phyloP scores from a whole-genome alignment of 176 grass and related monocot species.

The Musa itinerans region DNA sequence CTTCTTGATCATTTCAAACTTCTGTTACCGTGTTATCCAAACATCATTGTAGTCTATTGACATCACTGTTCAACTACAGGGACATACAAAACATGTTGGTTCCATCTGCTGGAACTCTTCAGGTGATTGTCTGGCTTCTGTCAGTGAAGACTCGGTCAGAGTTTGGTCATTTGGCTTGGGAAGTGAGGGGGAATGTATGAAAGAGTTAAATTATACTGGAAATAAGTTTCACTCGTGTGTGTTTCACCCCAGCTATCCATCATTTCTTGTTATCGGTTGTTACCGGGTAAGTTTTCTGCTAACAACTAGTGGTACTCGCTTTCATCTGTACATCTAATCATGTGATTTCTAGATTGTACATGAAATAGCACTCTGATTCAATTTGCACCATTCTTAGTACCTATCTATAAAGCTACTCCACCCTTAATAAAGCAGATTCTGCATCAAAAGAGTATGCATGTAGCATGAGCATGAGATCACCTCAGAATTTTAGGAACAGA shows the following conservation, averaged over 20 bases:
- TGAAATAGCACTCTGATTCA: too few relatives aligned
- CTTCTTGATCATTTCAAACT: too few relatives aligned
- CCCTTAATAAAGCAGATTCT: too few relatives aligned
- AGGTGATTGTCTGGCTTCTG: constrained; percentile 17
- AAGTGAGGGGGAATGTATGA: constrained; percentile 16
- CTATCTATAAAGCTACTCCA: too few relatives aligned
- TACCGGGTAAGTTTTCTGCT: constrained; percentile 13
- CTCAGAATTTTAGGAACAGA: too few relatives aligned
- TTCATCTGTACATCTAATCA: too few relatives aligned
- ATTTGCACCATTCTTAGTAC: too few relatives aligned
- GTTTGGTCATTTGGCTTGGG: constrained; percentile 22
- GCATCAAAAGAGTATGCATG: too few relatives aligned
- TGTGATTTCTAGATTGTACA: too few relatives aligned
- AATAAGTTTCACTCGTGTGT: constrained; percentile 27
- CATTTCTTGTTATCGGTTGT: constrained; percentile 17
- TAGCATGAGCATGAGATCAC: too few relatives aligned
- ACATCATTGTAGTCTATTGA: neutral
- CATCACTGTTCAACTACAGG: constrained; percentile 10
- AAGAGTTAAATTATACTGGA: constrained; percentile 19
- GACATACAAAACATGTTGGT: constrained; percentile 22
- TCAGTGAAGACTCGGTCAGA: constrained; percentile 23
- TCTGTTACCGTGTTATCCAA: neutral
- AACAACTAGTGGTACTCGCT: neutral
- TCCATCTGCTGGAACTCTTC: constrained; percentile 23
- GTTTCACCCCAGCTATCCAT: constrained; percentile 19